Evolutionary conservation across 495 filamentous ascomycete genomes (phyloP), one percentile per base, ranked within the genome.

Genomic region (Aspergillus olivimuriae): DNA sequence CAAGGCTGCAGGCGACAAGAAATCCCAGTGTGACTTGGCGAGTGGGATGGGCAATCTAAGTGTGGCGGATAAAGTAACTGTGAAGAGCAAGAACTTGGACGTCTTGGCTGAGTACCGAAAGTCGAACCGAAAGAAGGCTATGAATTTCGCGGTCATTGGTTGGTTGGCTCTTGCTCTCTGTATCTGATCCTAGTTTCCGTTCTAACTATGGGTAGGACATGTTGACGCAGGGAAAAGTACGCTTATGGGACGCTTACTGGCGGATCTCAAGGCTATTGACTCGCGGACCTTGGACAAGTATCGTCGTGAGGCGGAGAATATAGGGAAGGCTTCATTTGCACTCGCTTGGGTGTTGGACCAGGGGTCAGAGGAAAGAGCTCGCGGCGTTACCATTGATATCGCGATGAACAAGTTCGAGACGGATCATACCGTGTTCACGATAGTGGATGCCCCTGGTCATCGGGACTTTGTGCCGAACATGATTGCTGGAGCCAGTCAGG

Each of bases 191-290:
- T 9, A n/a, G 16, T 12, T 20, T 19, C 15, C 4, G 18, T 30
- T 26, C 50, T 66, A 38, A 63, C 22, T 15, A 14, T 22, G 17
- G 21, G 4, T 8, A 90, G 89, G 92, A 26, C 92, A 98, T 64
- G 92, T 98, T 34, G 92, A 98, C 65, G 89, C 91, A 33, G 92
- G 92, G 21, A 98, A 98, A 65, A 95, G 89, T 65, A 98, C 92
- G 12, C 72, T 98, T 14, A 97, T 97, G 94, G 92, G 92, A 8
- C 80, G 92, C 12, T 66, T 98, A n/a, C 72, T 98, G 14, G 84
- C 87, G 22, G 94, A 97, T 56, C 75, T 94, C 28, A 83, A 86
- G 20, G 87, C 90, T 1, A 80, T 97, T 4, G 84, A 95, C 48
- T 80, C 92, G 54, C 73, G 89, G 28, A 90, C 89, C 8, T 73